phyloP scores from a whole-genome alignment of 2,329 filamentous ascomycete species.

The Penicillium oxalicum region DNA sequence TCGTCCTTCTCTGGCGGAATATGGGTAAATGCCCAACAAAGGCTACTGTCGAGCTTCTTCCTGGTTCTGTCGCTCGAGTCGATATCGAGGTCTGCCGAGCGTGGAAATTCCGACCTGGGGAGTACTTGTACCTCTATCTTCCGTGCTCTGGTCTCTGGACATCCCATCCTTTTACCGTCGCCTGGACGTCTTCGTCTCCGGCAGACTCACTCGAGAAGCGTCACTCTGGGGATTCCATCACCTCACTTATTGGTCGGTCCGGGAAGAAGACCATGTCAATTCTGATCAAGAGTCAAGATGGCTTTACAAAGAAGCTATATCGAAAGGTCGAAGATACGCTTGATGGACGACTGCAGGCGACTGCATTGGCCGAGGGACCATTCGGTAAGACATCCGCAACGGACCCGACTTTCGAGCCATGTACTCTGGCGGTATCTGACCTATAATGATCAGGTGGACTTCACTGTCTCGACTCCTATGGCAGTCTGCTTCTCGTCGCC shows the following conservation, averaged over 20 bases:
- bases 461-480: constrained; percentile 28
- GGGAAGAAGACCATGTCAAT: constrained; percentile 28
- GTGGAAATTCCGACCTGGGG: constrained; percentile 38
- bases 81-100: constrained; percentile 27
- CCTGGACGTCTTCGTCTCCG: constrained; percentile 30
- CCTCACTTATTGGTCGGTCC: constrained; percentile 20
- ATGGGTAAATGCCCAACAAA: constrained; percentile 42
- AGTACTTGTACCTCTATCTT: constrained; percentile 54
- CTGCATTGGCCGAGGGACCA: constrained; percentile 31
- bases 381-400: constrained; percentile 22
- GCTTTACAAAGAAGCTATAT: constrained; percentile 30
- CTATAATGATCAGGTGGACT: constrained; percentile 19
- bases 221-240: constrained; percentile 27
- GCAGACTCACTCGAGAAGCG: constrained; percentile 20
- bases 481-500: constrained; percentile 30
- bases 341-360: constrained; percentile 22
- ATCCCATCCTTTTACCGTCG: constrained; percentile 40
- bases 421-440: not conserved
- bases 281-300: constrained; percentile 29
- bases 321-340: constrained; percentile 22
- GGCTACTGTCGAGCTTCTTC: constrained; percentile 51
- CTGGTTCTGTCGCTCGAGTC: constrained; percentile 49
- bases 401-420: too few species aligned
- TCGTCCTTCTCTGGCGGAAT: constrained; percentile 49
- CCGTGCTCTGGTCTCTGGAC: constrained; percentile 41